phyloP scores from a whole-genome alignment of 2,329 filamentous ascomycete genomes.

The Stenocarpella maydis region DNA sequence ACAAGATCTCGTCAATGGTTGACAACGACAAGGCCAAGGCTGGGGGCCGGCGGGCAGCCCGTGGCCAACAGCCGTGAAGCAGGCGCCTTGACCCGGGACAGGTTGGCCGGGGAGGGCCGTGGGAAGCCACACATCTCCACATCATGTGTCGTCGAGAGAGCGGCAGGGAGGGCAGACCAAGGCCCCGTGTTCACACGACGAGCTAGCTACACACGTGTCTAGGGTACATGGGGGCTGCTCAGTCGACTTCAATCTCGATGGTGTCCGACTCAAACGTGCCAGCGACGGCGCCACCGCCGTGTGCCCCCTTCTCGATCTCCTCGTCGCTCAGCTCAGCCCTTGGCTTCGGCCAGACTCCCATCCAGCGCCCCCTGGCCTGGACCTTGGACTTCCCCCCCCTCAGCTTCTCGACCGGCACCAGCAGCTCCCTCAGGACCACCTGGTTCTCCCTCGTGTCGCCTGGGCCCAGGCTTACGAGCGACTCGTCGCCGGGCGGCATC shows the following conservation, averaged over 20 bases:
- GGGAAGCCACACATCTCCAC: neutral
- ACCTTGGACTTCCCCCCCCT: conserved; percentile 41
- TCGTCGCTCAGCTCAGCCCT: conserved; percentile 38
- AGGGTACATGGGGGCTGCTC: neutral
- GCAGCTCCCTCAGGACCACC: conserved; percentile 47
- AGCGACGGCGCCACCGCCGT: conserved; percentile 38
- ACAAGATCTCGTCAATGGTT: conserved; percentile 34
- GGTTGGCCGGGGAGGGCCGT: too few relatives aligned
- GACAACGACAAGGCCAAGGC: conserved; percentile 25
- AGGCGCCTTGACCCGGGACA: neutral
- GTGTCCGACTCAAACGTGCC: conserved; percentile 37
- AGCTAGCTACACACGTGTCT: neutral
- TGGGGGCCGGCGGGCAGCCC: neutral
- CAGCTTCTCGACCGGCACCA: conserved; percentile 47
- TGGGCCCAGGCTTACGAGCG: conserved; percentile 49
- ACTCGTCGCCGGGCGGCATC: conserved; percentile 51
- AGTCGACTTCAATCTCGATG: conserved; percentile 24
- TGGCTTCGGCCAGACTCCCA: conserved; percentile 45
- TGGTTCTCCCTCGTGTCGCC: conserved; percentile 47
- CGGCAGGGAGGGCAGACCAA: neutral
- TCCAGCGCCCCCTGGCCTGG: conserved; percentile 50
- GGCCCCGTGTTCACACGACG: neutral
- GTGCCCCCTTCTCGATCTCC: conserved; percentile 38
- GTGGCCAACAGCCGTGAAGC: neutral
- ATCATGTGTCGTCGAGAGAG: too few relatives aligned